These are phyloP conservation scores for Leccinum aurantiacum DNA, from an alignment of 768 basidiomycete genomes.

Conservation along the genomic window DNA sequence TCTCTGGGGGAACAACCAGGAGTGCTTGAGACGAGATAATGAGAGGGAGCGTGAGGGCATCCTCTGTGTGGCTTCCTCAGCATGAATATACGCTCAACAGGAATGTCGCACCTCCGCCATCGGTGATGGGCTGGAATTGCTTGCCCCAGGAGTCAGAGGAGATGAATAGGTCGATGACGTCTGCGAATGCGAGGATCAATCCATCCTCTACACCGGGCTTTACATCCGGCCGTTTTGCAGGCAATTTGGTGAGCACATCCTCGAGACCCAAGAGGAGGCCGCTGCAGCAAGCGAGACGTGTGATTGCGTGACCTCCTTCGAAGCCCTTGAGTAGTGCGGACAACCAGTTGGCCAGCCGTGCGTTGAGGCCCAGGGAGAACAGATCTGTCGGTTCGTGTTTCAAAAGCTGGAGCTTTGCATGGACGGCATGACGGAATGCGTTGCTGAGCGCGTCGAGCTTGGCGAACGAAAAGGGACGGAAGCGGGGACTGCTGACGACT, in stretches of 20 bases:
- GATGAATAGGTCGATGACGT: slow-evolving; percentile 64
- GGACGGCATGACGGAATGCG: slow-evolving; percentile 34
- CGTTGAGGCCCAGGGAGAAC: slow-evolving; percentile 36
- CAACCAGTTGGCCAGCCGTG: slow-evolving; percentile 51
- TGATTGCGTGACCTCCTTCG: slow-evolving; percentile 63
- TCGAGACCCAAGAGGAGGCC: slow-evolving; percentile 67
- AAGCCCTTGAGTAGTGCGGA: slow-evolving; percentile 53
- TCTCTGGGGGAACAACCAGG: slow-evolving; percentile 51
- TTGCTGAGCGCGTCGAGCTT: slow-evolving; percentile 29
- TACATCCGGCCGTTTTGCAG: slow-evolving; percentile 30
- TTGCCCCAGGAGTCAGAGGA: slow-evolving; percentile 56
- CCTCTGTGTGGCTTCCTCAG: slow-evolving; percentile 32
- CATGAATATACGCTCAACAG: neutral
- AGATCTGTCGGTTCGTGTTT: slow-evolving; percentile 31
- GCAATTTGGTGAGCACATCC: slow-evolving; percentile 42
- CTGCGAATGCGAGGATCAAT: slow-evolving; percentile 66
- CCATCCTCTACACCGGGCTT: slow-evolving; percentile 60
- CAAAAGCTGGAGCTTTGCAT: slow-evolving; percentile 26
- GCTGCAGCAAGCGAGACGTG: slow-evolving; percentile 59
- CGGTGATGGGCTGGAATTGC: slow-evolving; percentile 60
- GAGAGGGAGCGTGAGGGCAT: slow-evolving; percentile 44
- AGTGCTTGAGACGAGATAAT: slow-evolving; percentile 63
- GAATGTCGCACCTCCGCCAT: slow-evolving; percentile 39
- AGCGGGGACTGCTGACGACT: slow-evolving; percentile 32
- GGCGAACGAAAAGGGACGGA: slow-evolving; percentile 30